Conservation (phyloP, 1,284 basidiomycete genomes). For the Termitomyces sp. region DNA sequence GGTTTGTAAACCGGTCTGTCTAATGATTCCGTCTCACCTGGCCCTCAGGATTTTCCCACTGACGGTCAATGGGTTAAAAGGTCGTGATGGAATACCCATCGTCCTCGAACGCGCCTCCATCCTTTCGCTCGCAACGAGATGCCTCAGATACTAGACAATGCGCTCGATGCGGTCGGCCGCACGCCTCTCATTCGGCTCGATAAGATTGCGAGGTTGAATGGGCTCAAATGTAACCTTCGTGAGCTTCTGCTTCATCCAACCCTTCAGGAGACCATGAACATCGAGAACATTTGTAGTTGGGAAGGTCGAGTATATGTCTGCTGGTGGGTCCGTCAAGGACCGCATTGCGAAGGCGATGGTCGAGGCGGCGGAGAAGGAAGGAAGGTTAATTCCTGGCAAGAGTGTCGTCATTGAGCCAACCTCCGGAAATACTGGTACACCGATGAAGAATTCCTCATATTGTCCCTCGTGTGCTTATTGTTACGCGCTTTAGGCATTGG, state of each 20-base stretch:
- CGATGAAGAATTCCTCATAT: slow-evolving; percentile 19
- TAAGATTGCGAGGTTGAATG: slow-evolving; percentile 70
- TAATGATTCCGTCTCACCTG: too few species aligned
- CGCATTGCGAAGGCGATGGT: slow-evolving; percentile 98
- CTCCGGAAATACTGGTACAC: slow-evolving; percentile 86
- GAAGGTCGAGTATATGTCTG: slow-evolving; percentile 88
- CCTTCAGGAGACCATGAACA: background rate
- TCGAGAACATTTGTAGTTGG: slow-evolving; percentile 51
- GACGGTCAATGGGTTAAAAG: slow-evolving; percentile 1
- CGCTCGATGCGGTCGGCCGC: slow-evolving; percentile 82
- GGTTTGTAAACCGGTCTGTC: too few species aligned
- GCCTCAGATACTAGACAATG: slow-evolving; percentile 62
- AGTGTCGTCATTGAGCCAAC: slow-evolving; percentile 93
- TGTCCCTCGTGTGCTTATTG: slow-evolving; percentile 1
- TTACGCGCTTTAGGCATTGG: slow-evolving; percentile 67
- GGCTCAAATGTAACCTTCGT: slow-evolving; percentile 89
- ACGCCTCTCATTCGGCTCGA: slow-evolving; percentile 89
- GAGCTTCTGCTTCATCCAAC: slow-evolving; percentile 29
- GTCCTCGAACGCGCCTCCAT: background rate
- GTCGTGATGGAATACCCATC: background rate
- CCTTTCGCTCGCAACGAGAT: slow-evolving; percentile 19
- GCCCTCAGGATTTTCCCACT: too few species aligned
- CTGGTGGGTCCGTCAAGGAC: slow-evolving; percentile 94
- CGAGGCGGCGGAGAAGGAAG: slow-evolving; percentile 84
- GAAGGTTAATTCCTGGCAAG: slow-evolving; percentile 81